These are phyloP conservation scores for Penicillium canescens DNA, from an alignment of 495 filamentous ascomycete genomes.

Conservation along the genomic window DNA sequence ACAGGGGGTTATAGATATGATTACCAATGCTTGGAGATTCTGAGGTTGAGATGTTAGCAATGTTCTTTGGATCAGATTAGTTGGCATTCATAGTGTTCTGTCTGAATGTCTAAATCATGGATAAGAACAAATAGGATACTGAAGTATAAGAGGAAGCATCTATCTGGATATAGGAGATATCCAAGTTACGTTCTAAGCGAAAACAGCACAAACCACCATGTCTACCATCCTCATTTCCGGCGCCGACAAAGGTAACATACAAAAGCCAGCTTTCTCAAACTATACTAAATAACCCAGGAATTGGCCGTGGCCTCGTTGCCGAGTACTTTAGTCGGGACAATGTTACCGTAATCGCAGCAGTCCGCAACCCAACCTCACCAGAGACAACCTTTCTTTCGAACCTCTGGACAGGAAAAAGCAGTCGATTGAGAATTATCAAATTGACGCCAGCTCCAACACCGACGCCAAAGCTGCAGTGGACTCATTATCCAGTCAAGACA, in stretches of 20 bases:
- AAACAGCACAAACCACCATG: not conserved
- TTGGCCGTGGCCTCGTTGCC: constrained; percentile 39
- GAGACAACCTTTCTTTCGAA: constrained; percentile 15
- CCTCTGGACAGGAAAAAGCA: constrained; percentile 8
- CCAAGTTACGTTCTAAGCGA: too few relatives aligned
- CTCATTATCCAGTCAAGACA: not conserved
- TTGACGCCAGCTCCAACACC: not conserved
- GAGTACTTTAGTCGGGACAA: constrained; percentile 39
- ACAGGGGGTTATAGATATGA: too few relatives aligned
- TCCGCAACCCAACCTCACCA: constrained; percentile 31
- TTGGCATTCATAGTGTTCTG: too few relatives aligned
- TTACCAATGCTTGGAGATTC: too few relatives aligned
- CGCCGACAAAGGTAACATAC: constrained; percentile 17
- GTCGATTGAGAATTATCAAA: not conserved
- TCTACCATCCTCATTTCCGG: constrained; percentile 25
- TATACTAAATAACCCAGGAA: constrained; percentile 26
- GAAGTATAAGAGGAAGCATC: too few relatives aligned
- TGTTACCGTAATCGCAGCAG: constrained; percentile 44
- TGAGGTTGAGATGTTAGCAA: too few relatives aligned
- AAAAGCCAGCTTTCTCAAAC: not conserved
- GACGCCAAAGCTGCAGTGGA: not conserved
- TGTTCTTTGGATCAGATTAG: too few relatives aligned
- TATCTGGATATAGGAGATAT: too few relatives aligned
- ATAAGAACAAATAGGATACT: too few relatives aligned
- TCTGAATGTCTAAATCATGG: too few relatives aligned